Percentiles rank a stretch among this genome's conserved stretches.
phyloP scores from a whole-genome alignment of 2,329 filamentous ascomycete genomes.

The Aspergillus sp. region DNA sequence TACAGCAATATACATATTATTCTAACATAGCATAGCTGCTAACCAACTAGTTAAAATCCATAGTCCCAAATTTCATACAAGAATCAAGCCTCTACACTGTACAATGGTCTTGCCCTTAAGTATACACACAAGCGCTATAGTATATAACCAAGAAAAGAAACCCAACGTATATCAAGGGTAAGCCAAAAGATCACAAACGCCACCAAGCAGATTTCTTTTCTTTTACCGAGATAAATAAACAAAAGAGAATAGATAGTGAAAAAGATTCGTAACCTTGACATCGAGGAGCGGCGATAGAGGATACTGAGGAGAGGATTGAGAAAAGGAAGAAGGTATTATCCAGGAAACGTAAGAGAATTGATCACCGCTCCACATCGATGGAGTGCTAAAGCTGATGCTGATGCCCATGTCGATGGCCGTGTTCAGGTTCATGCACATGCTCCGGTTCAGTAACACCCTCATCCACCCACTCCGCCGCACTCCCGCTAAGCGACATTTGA shows the following conservation, averaged over 20 bases:
- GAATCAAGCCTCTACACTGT: neutral
- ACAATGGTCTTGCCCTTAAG: neutral
- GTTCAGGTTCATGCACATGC: conserved; percentile 5
- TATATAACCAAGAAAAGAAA: neutral
- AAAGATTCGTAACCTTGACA: conserved; percentile 16
- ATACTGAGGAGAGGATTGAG: conserved; percentile 3
- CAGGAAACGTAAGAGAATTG: too few species aligned
- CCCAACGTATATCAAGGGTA: neutral
- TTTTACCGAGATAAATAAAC: neutral
- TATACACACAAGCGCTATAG: neutral
- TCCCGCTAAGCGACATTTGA: conserved; percentile 33
- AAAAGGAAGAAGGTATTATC: too few species aligned
- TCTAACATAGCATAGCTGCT: too few species aligned
- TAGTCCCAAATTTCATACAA: neutral
- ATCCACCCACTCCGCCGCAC: conserved; percentile 40
- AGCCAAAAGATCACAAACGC: neutral
- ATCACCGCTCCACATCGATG: too few species aligned
- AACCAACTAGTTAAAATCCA: neutral
- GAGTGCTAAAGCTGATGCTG: too few species aligned
- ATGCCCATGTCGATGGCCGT: conserved; percentile 1
- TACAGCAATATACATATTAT: too few species aligned
- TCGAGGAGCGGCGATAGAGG: conserved; percentile 3
- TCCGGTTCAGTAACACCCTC: conserved; percentile 13
- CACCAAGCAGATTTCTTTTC: neutral
- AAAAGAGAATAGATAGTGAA: conserved; percentile 1